Evolutionary conservation across 2,329 filamentous ascomycete species (phyloP), one percentile per base, ranked within the genome.

Genomic region (Apiospora marii): DNA sequence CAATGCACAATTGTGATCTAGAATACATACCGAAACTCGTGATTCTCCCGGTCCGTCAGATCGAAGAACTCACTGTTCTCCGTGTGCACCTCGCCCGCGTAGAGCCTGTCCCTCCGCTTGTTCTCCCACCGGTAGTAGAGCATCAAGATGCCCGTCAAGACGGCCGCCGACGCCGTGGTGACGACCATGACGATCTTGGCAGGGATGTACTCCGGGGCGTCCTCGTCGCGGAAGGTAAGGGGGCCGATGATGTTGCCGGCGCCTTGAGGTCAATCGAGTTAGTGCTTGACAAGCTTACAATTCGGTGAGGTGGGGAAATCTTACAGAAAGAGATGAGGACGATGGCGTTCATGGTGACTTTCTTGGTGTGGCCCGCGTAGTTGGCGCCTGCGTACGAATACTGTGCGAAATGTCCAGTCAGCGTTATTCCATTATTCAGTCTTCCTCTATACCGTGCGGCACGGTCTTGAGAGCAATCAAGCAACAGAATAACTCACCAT

Each of bases 121-220:
- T n/a, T 69, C 68, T 27, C 71, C 71, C 64, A 73, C 44, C 27
- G 72, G 70, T 79, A 75, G 72, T 77, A 75, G 75, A 73, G 71
- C 80, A 73, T 43, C 79, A 69, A 71, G 74, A 72, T 79, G 78
- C 43, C 34, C 13, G 69, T 70, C 41, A 74, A n/a, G 14, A 72
- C 19, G 19, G 72, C 71, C 30, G 46, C 71, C 0, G 51, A 70
- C 19, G 70, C 72, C 27, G 49, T 70, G 6, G 86, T 89, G 13
- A 83, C 86, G 79, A 90, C 84, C 72, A 90, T 86, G 27, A 87
- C 84, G 37, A 90, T 84, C 77, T 89, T 88, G 19, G 87, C 88
- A 0, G 86, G 87, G 14, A 84, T 83, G 75, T 87, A 89, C 4
- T 86, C 81, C 1, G 88, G 88, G 0, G 84, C 86, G 73, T 90